phyloP scores from a whole-genome alignment of 345 rosid species.

The Garcia nutans region DNA sequence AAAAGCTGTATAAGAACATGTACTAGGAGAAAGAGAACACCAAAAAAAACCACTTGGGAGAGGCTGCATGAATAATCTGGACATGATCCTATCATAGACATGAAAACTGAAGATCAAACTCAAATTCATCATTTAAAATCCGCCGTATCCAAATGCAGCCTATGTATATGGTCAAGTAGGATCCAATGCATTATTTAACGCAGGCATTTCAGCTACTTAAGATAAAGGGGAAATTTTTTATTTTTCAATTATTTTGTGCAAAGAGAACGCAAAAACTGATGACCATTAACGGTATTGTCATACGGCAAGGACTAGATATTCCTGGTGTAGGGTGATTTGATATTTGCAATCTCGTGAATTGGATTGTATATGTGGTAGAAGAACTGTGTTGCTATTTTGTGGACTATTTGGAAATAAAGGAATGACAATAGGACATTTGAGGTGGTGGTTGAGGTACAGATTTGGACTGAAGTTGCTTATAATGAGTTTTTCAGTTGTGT shows the following conservation, averaged over 20 bases:
- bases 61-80: not conserved
- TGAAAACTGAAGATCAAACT: not conserved
- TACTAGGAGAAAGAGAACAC: not conserved
- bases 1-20: not conserved
- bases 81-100: not conserved
- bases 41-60: not conserved
- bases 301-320: not conserved
- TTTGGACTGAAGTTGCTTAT: not conserved
- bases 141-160: not conserved
- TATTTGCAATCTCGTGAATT: not conserved
- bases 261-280: not conserved
- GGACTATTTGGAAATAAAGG: not conserved
- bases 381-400: not conserved
- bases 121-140: not conserved
- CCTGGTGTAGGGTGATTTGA: not conserved
- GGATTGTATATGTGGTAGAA: not conserved
- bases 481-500: no score
- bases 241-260: not conserved
- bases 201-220: not conserved
- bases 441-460: not conserved
- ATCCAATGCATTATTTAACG: not conserved
- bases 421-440: not conserved
- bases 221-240: not conserved
- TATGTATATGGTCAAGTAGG: not conserved
- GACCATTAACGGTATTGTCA: not conserved